These are phyloP conservation scores for Apiospora saccharicola DNA, from an alignment of 2,329 filamentous ascomycete species.

Conservation along the genomic window DNA sequence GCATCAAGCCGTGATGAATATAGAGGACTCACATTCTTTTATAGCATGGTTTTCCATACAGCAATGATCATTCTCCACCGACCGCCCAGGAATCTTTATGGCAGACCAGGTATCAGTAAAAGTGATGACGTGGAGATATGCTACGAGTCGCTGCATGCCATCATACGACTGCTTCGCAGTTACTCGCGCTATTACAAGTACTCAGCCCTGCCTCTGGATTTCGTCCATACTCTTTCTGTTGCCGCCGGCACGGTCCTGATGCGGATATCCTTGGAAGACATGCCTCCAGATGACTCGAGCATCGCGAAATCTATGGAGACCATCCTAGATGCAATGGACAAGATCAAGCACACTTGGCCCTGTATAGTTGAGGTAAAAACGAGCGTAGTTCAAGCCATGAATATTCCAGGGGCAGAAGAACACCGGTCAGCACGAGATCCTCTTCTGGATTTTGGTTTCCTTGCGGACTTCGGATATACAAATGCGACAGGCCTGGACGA, in stretches of 20 bases:
- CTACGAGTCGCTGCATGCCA: conserved; percentile 55
- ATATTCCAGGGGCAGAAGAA: conserved; percentile 25
- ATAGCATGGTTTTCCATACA: conserved; percentile 55
- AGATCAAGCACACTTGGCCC: conserved; percentile 59
- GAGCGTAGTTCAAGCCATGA: conserved; percentile 37
- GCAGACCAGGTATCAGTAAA: conserved; percentile 47
- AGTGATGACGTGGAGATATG: conserved; percentile 58
- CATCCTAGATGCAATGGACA: conserved; percentile 57
- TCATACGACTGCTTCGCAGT: conserved; percentile 52
- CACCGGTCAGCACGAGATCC: conserved; percentile 29
- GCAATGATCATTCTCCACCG: conserved; percentile 60
- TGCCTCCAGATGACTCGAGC: conserved; percentile 50
- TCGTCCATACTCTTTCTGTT: conserved; percentile 48
- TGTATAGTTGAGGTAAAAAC: conserved; percentile 53
- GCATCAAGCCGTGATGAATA: neutral
- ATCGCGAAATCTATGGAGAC: conserved; percentile 59
- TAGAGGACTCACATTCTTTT: conserved; percentile 5
- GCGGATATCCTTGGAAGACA: conserved; percentile 50
- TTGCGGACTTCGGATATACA: conserved; percentile 27
- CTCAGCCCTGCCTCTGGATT: conserved; percentile 49
- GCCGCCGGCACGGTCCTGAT: conserved; percentile 56
- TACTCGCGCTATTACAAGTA: conserved; percentile 54
- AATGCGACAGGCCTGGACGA: neutral
- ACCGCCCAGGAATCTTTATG: conserved; percentile 53
- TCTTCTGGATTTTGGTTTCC: conserved; percentile 37